Base-by-base conservation (phyloP, 306 rosid genomes). In the Amphicarpaea edgeworthii region DNA sequence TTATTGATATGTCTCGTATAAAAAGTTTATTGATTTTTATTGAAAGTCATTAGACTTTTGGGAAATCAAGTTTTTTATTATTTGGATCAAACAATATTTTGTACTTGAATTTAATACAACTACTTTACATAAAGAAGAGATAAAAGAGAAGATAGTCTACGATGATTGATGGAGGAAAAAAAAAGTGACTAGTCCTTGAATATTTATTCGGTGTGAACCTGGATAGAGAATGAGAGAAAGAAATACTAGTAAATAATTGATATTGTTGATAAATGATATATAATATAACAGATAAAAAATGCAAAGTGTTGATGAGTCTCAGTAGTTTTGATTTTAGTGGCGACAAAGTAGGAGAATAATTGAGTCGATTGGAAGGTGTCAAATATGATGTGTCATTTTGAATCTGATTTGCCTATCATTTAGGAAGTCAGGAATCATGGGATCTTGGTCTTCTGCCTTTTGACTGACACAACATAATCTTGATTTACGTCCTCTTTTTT, bases 301-400 rank as follows among this genome's bases (percentile, higher is more conserved):
- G 38, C 38, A 1, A 34, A 34, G 38, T 34, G 5, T 34, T 4
- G 38, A 34, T 34, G 6, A 6, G 38, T 34, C 38, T 34, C 6
- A 0, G 37, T 4, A 30, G 37, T 30, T 30, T 30, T 30, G 40
- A 46, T 46, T 1, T 17, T 16, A 30, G 37, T 30, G 11, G 24
- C 2, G 30, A 53, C 5, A 53, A 2, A 54, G 6, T 60, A 7
- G 42, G 19, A 20, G 7, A 60, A 60, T 62, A n/a, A 8, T 34
- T 38, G 10, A 38, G 34, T n/a, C n/a, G n/a, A n/a, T n/a, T 11
- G 11, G 78, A 73, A 72, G 41, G 26, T 73, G 28, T 73, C 77
- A 73, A 58, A 73, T 42, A 46, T n/a, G 40, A 57, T 26, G 60
- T 60, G 78, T 73, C 16, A 72, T 38, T 53, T n/a, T n/a, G n/a